phyloP scores from a whole-genome alignment of 2,329 filamentous ascomycete genomes.

The Zymoseptoria passerinii region DNA sequence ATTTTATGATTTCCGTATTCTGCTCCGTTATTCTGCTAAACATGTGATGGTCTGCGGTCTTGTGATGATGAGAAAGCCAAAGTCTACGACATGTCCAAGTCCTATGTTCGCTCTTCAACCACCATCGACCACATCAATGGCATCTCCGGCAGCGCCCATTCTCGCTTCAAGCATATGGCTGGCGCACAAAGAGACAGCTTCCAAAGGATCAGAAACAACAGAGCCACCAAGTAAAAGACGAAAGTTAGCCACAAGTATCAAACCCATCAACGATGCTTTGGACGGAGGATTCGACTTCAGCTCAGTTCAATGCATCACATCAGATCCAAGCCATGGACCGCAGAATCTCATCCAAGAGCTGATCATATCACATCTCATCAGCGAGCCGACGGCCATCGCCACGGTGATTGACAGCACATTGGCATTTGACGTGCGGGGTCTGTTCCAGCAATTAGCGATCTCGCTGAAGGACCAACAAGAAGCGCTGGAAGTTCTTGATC shows the following conservation, averaged over 20 bases:
- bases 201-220: conserved; percentile 53
- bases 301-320: conserved; percentile 30
- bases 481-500: conserved; percentile 33
- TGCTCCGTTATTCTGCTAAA: no score
- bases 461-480: conserved; percentile 19
- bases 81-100: not conserved
- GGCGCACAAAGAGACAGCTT: conserved; percentile 46
- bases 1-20: not conserved
- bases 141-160: conserved; percentile 1
- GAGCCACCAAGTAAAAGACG: conserved; percentile 25
- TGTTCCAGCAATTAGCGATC: conserved; percentile 25
- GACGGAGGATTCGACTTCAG: conserved; percentile 33
- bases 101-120: not conserved
- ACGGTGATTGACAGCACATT: conserved; percentile 42
- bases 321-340: conserved; percentile 20
- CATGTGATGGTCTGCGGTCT: not conserved
- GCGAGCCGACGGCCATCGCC: conserved; percentile 21
- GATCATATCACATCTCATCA: conserved; percentile 34
- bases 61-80: not conserved
- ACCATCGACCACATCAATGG: conserved; percentile 2
- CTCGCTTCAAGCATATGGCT: conserved; percentile 6
- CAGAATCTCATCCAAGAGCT: conserved; percentile 28
- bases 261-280: conserved; percentile 31
- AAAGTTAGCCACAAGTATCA: conserved; percentile 46
- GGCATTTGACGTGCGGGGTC: conserved; percentile 36